These are phyloP conservation scores for Sclerotinia nivalis DNA, from an alignment of 2,329 filamentous ascomycete genomes.

Conservation along the genomic window DNA sequence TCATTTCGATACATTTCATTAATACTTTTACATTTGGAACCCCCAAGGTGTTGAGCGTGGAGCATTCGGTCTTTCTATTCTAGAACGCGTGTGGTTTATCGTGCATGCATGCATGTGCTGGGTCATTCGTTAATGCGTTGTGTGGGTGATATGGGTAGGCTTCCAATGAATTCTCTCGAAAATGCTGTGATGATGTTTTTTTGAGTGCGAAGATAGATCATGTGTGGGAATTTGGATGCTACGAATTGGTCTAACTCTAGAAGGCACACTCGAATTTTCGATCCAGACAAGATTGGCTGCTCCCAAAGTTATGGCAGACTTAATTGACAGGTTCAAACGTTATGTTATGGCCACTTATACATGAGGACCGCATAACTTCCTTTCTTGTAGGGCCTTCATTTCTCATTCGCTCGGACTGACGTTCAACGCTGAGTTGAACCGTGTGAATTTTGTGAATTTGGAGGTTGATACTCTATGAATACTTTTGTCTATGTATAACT, in stretches of 20 bases:
- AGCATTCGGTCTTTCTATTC: slow-evolving; percentile 7
- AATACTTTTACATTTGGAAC: not conserved
- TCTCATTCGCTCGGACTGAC: no score
- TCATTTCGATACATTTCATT: not conserved
- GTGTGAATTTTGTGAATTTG: not conserved
- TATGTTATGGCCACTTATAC: not conserved
- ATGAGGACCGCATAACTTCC: not conserved
- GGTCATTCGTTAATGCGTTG: slow-evolving; percentile 9
- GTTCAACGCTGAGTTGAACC: no score
- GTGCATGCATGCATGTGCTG: not conserved
- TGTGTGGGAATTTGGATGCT: not conserved
- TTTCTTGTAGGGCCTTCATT: no score
- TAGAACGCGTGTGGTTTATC: not conserved
- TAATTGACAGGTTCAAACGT: no score
- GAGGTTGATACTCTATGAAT: not conserved
- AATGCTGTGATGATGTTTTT: not conserved
- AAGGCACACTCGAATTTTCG: not conserved
- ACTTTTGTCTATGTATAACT: slow-evolving; percentile 5
- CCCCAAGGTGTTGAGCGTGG: slow-evolving; percentile 7
- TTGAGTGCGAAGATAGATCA: not conserved
- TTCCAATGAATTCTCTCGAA: not conserved
- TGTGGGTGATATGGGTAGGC: not conserved
- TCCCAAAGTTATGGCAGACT: not conserved
- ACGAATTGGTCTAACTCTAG: not conserved
- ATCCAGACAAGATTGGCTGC: not conserved